Conservation (phyloP, 2,329 filamentous ascomycete species). For the Plectosphaerella plurivora region DNA sequence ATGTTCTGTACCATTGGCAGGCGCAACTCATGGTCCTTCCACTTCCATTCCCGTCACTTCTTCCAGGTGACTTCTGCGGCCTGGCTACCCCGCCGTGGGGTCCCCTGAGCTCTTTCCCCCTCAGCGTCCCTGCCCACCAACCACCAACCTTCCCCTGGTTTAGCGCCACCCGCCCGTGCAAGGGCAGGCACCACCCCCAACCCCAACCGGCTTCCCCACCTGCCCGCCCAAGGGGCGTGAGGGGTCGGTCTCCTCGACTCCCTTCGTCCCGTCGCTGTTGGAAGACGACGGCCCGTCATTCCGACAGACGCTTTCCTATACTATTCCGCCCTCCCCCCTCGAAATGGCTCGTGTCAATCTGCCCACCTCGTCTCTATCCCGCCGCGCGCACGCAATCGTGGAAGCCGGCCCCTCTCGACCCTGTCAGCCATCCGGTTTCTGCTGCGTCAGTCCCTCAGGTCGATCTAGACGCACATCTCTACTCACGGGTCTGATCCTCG, state of each 20-base stretch:
- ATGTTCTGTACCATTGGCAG: no score
- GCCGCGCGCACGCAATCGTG: no score
- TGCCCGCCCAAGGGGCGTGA: not conserved
- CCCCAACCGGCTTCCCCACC: not conserved
- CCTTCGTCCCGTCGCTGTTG: constrained; percentile 2
- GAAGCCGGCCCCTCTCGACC: no score
- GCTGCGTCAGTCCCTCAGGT: no score
- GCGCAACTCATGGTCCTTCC: no score
- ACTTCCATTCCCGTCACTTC: no score
- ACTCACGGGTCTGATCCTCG: no score
- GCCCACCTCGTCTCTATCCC: no score
- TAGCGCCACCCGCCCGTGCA: not conserved
- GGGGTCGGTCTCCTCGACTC: not conserved
- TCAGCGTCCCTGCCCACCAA: not conserved
- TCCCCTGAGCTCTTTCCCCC: constrained; percentile 3
- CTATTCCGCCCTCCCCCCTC: not conserved
- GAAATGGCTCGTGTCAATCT: no score
- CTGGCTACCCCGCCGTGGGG: constrained; percentile 12
- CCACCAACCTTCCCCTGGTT: not conserved
- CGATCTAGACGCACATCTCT: no score
- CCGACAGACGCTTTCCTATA: constrained; percentile 16
- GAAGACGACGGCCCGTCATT: constrained; percentile 28
- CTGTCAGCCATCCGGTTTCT: no score
- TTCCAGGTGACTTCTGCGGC: no score
- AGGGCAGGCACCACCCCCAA: not conserved